A percentile compares a stretch with the other conserved stretches of the same genome.
Evolutionary conservation across 2,329 filamentous ascomycete genomes (phyloP).

Genomic region (Talaromyces marneffei): DNA sequence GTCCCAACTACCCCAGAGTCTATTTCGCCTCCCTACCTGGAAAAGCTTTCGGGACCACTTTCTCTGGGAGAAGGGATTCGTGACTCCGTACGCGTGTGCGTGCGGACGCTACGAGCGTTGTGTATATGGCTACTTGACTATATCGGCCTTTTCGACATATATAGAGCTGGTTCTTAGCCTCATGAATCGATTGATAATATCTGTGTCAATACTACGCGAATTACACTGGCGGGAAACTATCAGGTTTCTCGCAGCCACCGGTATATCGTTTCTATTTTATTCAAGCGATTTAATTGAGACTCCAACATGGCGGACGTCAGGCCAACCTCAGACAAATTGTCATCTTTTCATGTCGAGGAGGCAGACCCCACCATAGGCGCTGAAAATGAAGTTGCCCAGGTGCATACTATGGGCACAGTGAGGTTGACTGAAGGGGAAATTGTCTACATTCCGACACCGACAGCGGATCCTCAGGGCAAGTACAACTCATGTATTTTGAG

Average conservation of each 20-base stretch:
- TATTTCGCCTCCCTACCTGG: neutral
- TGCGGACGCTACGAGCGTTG: neutral
- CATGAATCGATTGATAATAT: neutral
- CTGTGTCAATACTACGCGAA: neutral
- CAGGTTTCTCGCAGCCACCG: conserved; percentile 8
- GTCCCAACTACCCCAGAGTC: neutral
- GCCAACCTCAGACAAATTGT: conserved; percentile 10
- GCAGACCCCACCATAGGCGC: conserved; percentile 14
- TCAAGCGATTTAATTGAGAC: neutral
- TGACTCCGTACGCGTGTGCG: neutral
- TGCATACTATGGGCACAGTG: conserved; percentile 22
- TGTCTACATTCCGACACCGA: conserved; percentile 32
- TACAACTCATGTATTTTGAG: neutral
- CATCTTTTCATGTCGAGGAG: conserved; percentile 18
- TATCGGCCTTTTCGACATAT: neutral
- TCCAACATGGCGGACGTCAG: conserved; percentile 15
- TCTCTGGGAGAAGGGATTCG: neutral
- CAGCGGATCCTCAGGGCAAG: conserved; percentile 27
- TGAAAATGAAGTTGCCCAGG: neutral
- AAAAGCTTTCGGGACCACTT: neutral
- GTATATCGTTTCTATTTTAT: neutral
- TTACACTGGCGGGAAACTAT: conserved; percentile 9
- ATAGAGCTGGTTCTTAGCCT: conserved; percentile 1
- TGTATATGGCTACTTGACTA: neutral
- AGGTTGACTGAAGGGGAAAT: conserved; percentile 28